These are phyloP conservation scores for Cystobasidium sp. DNA, from an alignment of 1,284 basidiomycete genomes.

Conservation along the genomic window DNA sequence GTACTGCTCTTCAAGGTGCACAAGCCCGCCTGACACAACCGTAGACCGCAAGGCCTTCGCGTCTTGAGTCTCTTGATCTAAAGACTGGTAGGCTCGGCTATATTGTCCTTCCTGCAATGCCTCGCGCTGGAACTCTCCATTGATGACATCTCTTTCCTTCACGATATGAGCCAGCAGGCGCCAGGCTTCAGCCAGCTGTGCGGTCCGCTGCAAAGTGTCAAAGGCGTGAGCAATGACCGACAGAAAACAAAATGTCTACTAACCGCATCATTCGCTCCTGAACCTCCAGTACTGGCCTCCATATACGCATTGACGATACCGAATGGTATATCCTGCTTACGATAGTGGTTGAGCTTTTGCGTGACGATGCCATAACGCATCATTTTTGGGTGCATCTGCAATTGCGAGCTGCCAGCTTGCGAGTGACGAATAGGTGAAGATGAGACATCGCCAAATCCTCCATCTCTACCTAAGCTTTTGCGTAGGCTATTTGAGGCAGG, in stretches of 20 bases:
- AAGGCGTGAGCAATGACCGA: not conserved
- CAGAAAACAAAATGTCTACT: slow-evolving; percentile 51
- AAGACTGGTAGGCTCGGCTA: slow-evolving; percentile 59
- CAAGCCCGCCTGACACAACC: slow-evolving; percentile 51
- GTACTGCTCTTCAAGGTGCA: slow-evolving; percentile 66
- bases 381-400: slow-evolving; percentile 78
- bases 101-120: slow-evolving; percentile 60
- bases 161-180: slow-evolving; percentile 59
- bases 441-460: slow-evolving; percentile 18
- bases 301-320: slow-evolving; percentile 63
- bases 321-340: slow-evolving; percentile 72
- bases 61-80: slow-evolving; percentile 46
- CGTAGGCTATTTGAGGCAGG: slow-evolving; percentile 57
- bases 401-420: slow-evolving; percentile 38
- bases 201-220: slow-evolving; percentile 44
- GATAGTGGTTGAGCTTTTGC: slow-evolving; percentile 71
- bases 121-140: slow-evolving; percentile 55
- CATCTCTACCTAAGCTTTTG: slow-evolving; percentile 18
- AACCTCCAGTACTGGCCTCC: slow-evolving; percentile 17
- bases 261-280: slow-evolving; percentile 53
- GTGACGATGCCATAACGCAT: slow-evolving; percentile 88
- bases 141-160: slow-evolving; percentile 59
- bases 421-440: slow-evolving; percentile 11
- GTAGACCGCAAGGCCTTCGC: slow-evolving; percentile 54
- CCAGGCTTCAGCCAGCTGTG: slow-evolving; percentile 59